Evolutionary conservation across 495 filamentous ascomycete genomes (phyloP).

Genomic region (Penicillium ucsense): DNA sequence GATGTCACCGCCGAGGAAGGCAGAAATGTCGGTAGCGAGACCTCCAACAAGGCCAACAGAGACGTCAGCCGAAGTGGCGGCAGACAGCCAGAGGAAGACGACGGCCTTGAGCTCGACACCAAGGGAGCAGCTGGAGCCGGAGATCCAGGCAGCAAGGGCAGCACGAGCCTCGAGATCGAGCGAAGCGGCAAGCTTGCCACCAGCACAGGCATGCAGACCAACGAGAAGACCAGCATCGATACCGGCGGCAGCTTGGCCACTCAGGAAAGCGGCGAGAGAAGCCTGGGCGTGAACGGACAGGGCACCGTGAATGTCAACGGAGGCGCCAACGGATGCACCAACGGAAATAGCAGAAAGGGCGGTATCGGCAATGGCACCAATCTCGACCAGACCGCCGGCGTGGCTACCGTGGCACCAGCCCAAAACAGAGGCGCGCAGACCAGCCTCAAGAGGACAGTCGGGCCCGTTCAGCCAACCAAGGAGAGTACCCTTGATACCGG

Average conservation of each 20-base stretch:
- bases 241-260: slow-evolving; percentile 16
- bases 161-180: slow-evolving; percentile 23
- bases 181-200: slow-evolving; percentile 22
- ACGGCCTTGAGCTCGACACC: slow-evolving; percentile 35
- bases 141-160: slow-evolving; percentile 31
- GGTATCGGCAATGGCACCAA: slow-evolving; percentile 20
- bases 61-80: slow-evolving; percentile 21
- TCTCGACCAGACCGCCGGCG: slow-evolving; percentile 18
- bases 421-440: slow-evolving; percentile 23
- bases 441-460: slow-evolving; percentile 22
- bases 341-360: slow-evolving; percentile 27
- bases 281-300: slow-evolving; percentile 23
- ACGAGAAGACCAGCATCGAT: slow-evolving; percentile 22
- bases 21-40: slow-evolving; percentile 20
- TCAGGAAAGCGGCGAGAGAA: slow-evolving; percentile 28
- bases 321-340: slow-evolving; percentile 24
- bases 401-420: slow-evolving; percentile 28
- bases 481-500: slow-evolving; percentile 26
- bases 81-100: slow-evolving; percentile 33
- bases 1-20: slow-evolving; percentile 21
- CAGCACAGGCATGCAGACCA: slow-evolving; percentile 22
- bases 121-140: slow-evolving; percentile 26
- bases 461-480: slow-evolving; percentile 22
- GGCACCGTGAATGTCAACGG: slow-evolving; percentile 23
- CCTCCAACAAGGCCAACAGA: slow-evolving; percentile 19